Evolutionary conservation across 2,329 filamentous ascomycete species (phyloP).

Genomic region (Venturia pyrina): DNA sequence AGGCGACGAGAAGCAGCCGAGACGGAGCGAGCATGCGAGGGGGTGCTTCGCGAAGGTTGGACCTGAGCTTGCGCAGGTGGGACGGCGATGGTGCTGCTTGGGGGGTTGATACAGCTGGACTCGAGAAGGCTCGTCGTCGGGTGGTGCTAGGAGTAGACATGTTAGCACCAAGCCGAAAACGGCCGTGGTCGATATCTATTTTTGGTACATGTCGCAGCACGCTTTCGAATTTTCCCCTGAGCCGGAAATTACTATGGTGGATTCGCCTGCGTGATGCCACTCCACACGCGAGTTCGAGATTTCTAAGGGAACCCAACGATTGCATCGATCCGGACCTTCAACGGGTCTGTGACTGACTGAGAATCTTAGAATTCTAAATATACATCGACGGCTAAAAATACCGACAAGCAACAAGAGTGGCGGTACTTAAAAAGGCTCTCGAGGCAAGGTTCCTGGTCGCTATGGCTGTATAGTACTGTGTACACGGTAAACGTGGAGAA

Average conservation of each 20-base stretch:
- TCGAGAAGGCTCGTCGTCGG: background rate
- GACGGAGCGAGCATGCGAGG: too few relatives aligned
- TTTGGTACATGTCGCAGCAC: background rate
- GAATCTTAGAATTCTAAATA: too few relatives aligned
- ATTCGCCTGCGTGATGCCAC: background rate
- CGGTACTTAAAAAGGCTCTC: too few relatives aligned
- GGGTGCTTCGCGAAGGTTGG: background rate
- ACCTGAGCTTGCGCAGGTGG: background rate
- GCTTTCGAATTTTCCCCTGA: background rate
- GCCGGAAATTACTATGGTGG: background rate
- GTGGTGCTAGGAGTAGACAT: background rate
- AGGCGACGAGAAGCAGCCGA: background rate
- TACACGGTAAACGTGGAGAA: too few relatives aligned
- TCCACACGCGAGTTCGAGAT: background rate
- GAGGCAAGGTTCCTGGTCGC: too few relatives aligned
- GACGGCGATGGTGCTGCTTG: background rate
- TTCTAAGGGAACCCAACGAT: too few relatives aligned
- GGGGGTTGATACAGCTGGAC: background rate
- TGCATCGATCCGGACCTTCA: too few relatives aligned
- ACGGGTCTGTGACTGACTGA: too few relatives aligned
- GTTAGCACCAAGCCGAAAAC: background rate
- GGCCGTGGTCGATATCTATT: background rate
- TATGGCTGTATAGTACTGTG: too few relatives aligned
- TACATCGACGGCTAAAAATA: too few relatives aligned
- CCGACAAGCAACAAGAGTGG: too few relatives aligned